Conservation (phyloP, 106 monocot species). For the Agapanthus africanus region DNA sequence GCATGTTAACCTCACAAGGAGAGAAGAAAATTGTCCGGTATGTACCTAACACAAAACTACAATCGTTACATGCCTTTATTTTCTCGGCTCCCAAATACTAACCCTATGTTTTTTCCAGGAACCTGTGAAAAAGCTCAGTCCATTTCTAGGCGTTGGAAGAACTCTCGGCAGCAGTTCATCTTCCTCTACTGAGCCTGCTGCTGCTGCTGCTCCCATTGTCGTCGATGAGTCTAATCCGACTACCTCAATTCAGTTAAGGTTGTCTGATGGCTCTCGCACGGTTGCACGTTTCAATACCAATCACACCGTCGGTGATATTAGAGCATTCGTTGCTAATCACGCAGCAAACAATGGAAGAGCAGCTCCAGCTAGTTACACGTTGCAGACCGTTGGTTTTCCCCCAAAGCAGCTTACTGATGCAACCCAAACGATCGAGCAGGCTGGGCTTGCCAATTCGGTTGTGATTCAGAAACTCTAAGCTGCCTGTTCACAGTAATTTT, state of each 20-base stretch:
- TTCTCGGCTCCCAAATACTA: too few relatives aligned
- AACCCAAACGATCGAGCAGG: conserved; percentile 45
- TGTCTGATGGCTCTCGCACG: conserved; percentile 72
- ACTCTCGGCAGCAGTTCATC: conserved; percentile 33
- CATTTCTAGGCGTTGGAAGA: conserved; percentile 80
- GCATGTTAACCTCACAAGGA: conserved; percentile 49
- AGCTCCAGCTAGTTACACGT: conserved; percentile 26
- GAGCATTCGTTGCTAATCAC: conserved; percentile 44
- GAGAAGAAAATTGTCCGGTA: conserved; percentile 41
- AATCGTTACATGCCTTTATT: not conserved
- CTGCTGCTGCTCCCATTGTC: conserved; percentile 11
- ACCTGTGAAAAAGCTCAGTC: conserved; percentile 27
- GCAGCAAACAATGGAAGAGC: conserved; percentile 47
- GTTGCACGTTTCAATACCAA: conserved; percentile 59
- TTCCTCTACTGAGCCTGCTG: conserved; percentile 4
- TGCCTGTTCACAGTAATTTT: too few relatives aligned
- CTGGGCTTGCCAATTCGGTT: conserved; percentile 74
- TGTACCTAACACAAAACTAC: not conserved
- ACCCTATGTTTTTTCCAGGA: conserved; percentile 28
- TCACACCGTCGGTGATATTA: conserved; percentile 58
- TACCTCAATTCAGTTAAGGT: conserved; percentile 66
- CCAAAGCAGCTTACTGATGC: conserved; percentile 61
- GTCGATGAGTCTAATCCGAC: conserved; percentile 55
- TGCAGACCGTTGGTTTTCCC: conserved; percentile 75
- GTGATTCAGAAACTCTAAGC: conserved; percentile 66